Evolutionary conservation across 2,329 filamentous ascomycete species (phyloP), one percentile per base, ranked within the genome.

Genomic region (Camillea tinctor): DNA sequence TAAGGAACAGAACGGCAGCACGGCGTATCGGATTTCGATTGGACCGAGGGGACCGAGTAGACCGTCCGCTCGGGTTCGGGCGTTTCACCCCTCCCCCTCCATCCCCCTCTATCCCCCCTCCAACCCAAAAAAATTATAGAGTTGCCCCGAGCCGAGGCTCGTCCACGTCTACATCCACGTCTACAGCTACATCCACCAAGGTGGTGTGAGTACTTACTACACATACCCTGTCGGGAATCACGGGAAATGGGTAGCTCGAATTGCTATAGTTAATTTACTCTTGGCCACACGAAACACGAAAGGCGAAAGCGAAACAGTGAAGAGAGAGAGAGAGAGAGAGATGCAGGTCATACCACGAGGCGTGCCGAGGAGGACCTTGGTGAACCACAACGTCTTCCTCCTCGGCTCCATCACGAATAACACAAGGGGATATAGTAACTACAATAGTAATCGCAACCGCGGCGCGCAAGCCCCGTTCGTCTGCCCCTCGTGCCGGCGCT

Each of bases 401-500:
- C 15, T n/a, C 36, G 6, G 36, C 36, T 44, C 36, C 17, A n/a
- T 2, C 17, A 44, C 17, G 26, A 19, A 15, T 20, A 30, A 21
- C 49, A n/a, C 22, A 17, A 19, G 26, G 26, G 6, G 26, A 30
- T 30, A 30, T 30, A 11, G 3, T 7, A 11, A 7, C 6, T 11
- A 30, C 26, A 30, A 11, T 30, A 30, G 6, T 30, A 30, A 7
- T 30, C 26, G 26, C 26, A 17, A 40, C 50, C 52, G 9, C 51
- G 22, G 22, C 22, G 2, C 64, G 40, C 54, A 44, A 30, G 26
- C 59, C 3, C 50, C 62, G 20, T 73, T 71, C 57, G 56, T 73
- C 55, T 73, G 72, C 69, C 68, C 68, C 60, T 71, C 69, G 17
- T 72, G 68, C 64, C 64, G 55, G 44, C 60, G 58, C 24, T 59